A percentile compares a stretch with the other conserved stretches of the same genome.
These are phyloP conservation scores for Beauveria varroae DNA, from an alignment of 2,329 filamentous ascomycete species.

Conservation along the genomic window DNA sequence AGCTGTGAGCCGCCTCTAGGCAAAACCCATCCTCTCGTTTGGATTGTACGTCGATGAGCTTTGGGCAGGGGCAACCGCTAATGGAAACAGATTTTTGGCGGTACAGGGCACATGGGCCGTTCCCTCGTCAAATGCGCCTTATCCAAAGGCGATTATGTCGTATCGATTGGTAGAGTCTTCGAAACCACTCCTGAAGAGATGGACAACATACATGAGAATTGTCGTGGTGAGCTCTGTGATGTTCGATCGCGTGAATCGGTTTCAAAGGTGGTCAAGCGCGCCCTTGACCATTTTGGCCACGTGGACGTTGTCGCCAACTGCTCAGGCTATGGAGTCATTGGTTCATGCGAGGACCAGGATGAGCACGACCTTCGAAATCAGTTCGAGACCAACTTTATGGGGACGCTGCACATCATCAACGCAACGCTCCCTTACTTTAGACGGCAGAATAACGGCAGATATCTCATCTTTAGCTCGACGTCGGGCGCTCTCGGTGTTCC, in stretches of 20 bases:
- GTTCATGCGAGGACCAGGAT: conserved; percentile 93
- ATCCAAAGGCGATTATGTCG: conserved; percentile 72
- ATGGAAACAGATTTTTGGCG: conserved; percentile 68
- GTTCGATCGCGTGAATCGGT: conserved; percentile 79
- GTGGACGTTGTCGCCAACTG: conserved; percentile 91
- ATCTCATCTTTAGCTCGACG: conserved; percentile 91
- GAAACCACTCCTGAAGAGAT: conserved; percentile 69
- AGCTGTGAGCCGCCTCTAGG: conserved; percentile 80
- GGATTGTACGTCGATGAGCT: conserved; percentile 59
- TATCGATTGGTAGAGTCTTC: conserved; percentile 75
- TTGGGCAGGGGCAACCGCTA: background rate
- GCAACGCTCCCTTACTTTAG: conserved; percentile 82
- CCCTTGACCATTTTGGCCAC: conserved; percentile 67
- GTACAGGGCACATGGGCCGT: conserved; percentile 93
- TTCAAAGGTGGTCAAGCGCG: conserved; percentile 58
- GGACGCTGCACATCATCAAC: conserved; percentile 88
- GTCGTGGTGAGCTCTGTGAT: conserved; percentile 79
- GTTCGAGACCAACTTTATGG: conserved; percentile 97
- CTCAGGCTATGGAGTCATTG: conserved; percentile 91
- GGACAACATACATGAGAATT: conserved; percentile 63
- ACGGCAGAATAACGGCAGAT: conserved; percentile 65
- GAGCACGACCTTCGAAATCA: conserved; percentile 91
- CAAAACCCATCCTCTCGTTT: conserved; percentile 69
- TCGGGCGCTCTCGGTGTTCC: conserved; percentile 89
- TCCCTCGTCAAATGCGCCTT: conserved; percentile 80